Evolutionary conservation across 805 yeast species (phyloP).

Genomic region (Saturnispora ahearnii): DNA sequence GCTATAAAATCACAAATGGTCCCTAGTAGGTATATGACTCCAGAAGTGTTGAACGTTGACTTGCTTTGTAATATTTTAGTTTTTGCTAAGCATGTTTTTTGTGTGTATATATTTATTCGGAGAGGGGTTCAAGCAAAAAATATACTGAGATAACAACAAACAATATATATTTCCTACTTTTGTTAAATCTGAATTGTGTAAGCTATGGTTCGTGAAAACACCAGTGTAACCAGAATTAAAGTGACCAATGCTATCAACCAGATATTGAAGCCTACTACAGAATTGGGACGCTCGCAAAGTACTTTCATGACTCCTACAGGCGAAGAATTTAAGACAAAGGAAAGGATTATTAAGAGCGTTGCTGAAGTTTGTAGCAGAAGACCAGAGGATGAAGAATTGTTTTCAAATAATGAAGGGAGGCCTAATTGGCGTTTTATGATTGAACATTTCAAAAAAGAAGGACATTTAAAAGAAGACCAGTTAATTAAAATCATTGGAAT

Average conservation of each 20-base stretch:
- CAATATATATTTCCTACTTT: no score
- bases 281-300: background rate
- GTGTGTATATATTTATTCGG: no score
- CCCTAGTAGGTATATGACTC: no score
- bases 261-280: background rate
- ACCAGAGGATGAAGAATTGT: conserved; percentile 67
- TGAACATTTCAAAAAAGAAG: conserved; percentile 71
- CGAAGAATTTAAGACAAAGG: conserved; percentile 39
- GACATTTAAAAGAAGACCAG: conserved; percentile 65
- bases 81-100: no score
- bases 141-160: no score
- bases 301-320: conserved; percentile 33
- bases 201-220: background rate
- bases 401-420: conserved; percentile 40
- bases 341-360: conserved; percentile 47
- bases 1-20: no score
- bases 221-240: background rate
- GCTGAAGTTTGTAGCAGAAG: conserved; percentile 49
- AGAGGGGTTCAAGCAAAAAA: no score
- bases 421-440: conserved; percentile 70
- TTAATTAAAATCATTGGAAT: conserved; percentile 51
- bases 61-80: no score
- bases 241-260: conserved; percentile 7
- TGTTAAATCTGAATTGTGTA: background rate
- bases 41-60: no score